Evolutionary conservation across 345 rosid genomes (phyloP).

Genomic region (Corymbia maculata): DNA sequence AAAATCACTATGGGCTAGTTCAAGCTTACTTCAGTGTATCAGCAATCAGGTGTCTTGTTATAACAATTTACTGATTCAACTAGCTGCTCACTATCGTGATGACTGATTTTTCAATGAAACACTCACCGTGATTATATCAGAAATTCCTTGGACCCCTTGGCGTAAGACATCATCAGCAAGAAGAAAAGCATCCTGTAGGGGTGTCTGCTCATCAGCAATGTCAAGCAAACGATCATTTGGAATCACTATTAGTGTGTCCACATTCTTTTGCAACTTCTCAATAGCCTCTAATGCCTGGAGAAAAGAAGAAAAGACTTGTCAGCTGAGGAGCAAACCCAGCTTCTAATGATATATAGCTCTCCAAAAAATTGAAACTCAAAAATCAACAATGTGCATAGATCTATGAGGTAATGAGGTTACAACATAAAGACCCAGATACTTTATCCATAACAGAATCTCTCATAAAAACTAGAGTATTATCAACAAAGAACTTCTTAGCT

Average conservation of each 20-base stretch:
- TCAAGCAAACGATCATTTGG: conserved; percentile 96
- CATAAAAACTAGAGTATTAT: background rate
- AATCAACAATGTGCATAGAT: background rate
- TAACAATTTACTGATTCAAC: background rate
- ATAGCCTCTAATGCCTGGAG: conserved; percentile 93
- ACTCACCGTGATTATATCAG: conserved; percentile 92
- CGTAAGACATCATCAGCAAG: conserved; percentile 97
- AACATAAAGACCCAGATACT: background rate
- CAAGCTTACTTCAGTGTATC: background rate
- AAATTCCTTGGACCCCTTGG: conserved; percentile 99
- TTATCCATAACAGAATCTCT: background rate
- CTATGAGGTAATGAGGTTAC: background rate
- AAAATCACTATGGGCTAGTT: background rate
- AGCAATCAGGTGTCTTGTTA: background rate
- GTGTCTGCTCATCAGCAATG: conserved; percentile 96
- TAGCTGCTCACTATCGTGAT: too few species aligned
- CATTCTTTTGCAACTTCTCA: conserved; percentile 90
- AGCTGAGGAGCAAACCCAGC: background rate
- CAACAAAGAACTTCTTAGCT: background rate
- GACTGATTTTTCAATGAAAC: background rate
- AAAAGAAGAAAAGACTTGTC: background rate
- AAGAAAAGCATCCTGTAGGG: conserved; percentile 97
- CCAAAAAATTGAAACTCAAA: background rate
- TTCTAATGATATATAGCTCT: background rate
- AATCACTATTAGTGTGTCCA: conserved; percentile 91